Percentiles rank a stretch among this genome's conserved stretches.
These are phyloP conservation scores for Tetragonia tetragonoides DNA, from an alignment of 148 eudicot genomes.

Conservation along the genomic window DNA sequence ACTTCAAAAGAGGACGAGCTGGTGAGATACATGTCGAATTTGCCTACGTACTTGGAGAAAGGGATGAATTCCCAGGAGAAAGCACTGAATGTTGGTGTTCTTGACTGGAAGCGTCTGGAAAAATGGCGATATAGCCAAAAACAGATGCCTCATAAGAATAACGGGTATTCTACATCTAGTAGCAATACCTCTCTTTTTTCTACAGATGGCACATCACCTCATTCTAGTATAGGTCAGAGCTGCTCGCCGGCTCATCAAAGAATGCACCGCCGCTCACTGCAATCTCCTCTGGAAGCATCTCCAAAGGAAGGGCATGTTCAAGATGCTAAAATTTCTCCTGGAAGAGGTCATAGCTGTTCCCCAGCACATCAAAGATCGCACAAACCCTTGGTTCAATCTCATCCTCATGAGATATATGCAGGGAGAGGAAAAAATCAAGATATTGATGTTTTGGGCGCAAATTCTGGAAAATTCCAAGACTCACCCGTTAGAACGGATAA, in stretches of 20 bases:
- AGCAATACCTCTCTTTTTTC: slow-evolving; percentile 52
- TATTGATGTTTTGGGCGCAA: slow-evolving; percentile 24
- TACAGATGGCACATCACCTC: slow-evolving; percentile 53
- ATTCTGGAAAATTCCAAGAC: slow-evolving; percentile 23
- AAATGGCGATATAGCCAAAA: slow-evolving; percentile 60
- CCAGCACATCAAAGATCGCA: slow-evolving; percentile 34
- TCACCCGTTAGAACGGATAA: slow-evolving; percentile 15
- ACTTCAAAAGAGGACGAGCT: slow-evolving; percentile 57
- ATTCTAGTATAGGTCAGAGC: slow-evolving; percentile 45
- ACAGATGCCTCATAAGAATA: slow-evolving; percentile 24
- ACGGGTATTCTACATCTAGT: slow-evolving; percentile 46
- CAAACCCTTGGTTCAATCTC: slow-evolving; percentile 28
- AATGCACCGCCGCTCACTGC: slow-evolving; percentile 29
- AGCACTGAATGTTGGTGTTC: slow-evolving; percentile 77
- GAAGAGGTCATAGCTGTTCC: slow-evolving; percentile 30
- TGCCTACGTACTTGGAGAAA: slow-evolving; percentile 75
- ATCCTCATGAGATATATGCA: slow-evolving; percentile 30
- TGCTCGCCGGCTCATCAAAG: slow-evolving; percentile 48
- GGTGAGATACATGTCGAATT: slow-evolving; percentile 75
- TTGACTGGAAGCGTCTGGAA: slow-evolving; percentile 68
- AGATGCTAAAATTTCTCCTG: slow-evolving; percentile 23
- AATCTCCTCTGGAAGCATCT: slow-evolving; percentile 37
- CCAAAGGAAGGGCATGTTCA: slow-evolving; percentile 27
- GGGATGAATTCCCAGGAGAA: slow-evolving; percentile 55
- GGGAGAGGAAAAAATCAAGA: slow-evolving; percentile 21